Conservation (phyloP, 2,329 filamentous ascomycete genomes). For the Aspergillus sp. region DNA sequence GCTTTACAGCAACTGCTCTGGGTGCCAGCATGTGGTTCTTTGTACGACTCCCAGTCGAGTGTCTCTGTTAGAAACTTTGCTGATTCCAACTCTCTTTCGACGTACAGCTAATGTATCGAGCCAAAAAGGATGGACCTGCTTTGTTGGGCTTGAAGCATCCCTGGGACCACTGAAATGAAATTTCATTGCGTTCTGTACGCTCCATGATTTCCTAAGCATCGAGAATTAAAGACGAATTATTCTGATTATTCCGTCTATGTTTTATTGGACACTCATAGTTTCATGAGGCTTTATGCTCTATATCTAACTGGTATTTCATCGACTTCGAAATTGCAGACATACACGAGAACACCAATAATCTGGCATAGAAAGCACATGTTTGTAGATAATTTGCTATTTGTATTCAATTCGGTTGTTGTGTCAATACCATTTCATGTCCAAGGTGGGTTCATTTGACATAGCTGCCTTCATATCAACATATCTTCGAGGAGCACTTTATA, state of each 20-base stretch:
- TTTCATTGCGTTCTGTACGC: neutral
- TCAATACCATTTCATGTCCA: neutral
- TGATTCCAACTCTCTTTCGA: constrained; percentile 8
- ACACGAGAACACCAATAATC: too few relatives aligned
- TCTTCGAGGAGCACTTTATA: constrained; percentile 76
- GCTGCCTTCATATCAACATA: constrained; percentile 39
- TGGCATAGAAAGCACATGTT: too few relatives aligned
- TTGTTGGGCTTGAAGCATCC: constrained; percentile 92
- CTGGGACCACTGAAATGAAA: constrained; percentile 71
- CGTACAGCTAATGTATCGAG: constrained; percentile 80
- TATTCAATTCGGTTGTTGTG: neutral
- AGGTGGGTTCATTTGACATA: neutral
- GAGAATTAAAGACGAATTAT: too few relatives aligned
- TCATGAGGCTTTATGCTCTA: too few relatives aligned
- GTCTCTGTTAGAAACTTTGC: constrained; percentile 2
- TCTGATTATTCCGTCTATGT: too few relatives aligned
- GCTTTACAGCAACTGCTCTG: constrained; percentile 76
- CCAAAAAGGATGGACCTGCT: constrained; percentile 90
- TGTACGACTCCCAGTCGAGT: constrained; percentile 45
- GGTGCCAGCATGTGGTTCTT: constrained; percentile 99
- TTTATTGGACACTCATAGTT: too few relatives aligned
- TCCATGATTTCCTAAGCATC: neutral
- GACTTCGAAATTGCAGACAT: too few relatives aligned
- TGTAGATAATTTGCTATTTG: neutral
- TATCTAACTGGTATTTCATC: too few relatives aligned